A percentile compares a stretch with the other conserved stretches of the same genome.
Conservation (phyloP, 257 asterid species). For the Capsicum pubescens region DNA sequence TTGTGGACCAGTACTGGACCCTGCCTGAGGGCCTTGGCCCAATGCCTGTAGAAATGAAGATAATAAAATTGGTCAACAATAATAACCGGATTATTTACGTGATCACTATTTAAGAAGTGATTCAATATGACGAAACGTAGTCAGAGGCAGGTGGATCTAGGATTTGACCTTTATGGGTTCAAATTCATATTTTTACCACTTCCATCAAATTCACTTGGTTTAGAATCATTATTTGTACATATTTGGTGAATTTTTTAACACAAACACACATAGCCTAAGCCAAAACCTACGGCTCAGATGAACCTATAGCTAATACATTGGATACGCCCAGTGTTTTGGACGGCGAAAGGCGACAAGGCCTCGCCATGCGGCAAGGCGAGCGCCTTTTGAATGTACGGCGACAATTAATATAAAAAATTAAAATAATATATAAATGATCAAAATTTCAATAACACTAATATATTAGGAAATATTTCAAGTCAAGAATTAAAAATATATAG, state of each 20-base stretch:
- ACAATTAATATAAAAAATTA: no score
- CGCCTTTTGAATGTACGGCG: no score
- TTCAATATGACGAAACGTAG: neutral
- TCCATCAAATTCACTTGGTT: neutral
- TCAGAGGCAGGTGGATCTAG: neutral
- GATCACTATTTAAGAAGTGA: neutral
- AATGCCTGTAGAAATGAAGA: slow-evolving; percentile 57
- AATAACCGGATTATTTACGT: neutral
- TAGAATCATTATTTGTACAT: neutral
- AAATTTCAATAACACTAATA: no score
- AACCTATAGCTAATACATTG: neutral
- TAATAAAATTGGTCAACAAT: slow-evolving; percentile 6
- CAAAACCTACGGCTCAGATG: neutral
- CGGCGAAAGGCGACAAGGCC: no score
- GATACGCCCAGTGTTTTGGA: no score
- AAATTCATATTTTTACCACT: neutral
- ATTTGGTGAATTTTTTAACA: neutral
- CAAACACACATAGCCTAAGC: neutral
- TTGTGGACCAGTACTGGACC: slow-evolving; percentile 58
- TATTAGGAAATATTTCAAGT: no score
- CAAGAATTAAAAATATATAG: no score
- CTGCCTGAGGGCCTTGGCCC: slow-evolving; percentile 57
- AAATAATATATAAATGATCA: no score
- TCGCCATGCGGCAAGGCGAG: no score
- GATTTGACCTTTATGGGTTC: neutral